phyloP scores from a whole-genome alignment of 495 filamentous ascomycete genomes.

The Penicillium longicatenatum region DNA sequence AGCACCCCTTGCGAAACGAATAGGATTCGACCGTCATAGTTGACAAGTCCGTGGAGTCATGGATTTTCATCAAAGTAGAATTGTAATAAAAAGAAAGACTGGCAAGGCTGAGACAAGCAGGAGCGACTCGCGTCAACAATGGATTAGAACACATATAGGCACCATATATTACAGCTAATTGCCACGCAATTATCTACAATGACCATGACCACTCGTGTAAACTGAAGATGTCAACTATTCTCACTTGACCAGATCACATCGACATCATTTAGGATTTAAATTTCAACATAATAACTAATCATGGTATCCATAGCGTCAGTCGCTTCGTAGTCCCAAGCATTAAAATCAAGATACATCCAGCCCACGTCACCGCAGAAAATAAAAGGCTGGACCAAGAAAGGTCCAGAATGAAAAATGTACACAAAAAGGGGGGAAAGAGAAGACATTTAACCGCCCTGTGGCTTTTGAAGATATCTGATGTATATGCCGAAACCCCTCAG shows the following conservation, averaged over 20 bases:
- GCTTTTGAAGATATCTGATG: slow-evolving; percentile 16
- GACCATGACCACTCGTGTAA: not conserved
- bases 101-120: not conserved
- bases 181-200: not conserved
- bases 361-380: slow-evolving; percentile 12
- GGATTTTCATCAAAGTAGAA: not conserved
- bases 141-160: not conserved
- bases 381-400: slow-evolving; percentile 2
- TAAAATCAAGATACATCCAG: slow-evolving; percentile 21
- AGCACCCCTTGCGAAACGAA: slow-evolving; percentile 20
- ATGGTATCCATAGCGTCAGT: slow-evolving; percentile 34
- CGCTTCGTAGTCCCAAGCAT: slow-evolving; percentile 27
- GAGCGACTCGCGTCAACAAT: not conserved
- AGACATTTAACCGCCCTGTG: slow-evolving; percentile 5
- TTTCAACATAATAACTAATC: slow-evolving; percentile 15
- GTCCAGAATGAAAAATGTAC: slow-evolving; percentile 8
- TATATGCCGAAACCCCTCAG: slow-evolving; percentile 8
- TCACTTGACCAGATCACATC: not conserved
- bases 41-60: too few relatives aligned
- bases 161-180: not conserved
- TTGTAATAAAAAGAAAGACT: not conserved
- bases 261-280: not conserved
- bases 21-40: not conserved
- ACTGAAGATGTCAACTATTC: not conserved
- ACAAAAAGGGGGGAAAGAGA: slow-evolving; percentile 13